Conservation (phyloP, 179 eudicot species). For the Corrigiola litoralis region DNA sequence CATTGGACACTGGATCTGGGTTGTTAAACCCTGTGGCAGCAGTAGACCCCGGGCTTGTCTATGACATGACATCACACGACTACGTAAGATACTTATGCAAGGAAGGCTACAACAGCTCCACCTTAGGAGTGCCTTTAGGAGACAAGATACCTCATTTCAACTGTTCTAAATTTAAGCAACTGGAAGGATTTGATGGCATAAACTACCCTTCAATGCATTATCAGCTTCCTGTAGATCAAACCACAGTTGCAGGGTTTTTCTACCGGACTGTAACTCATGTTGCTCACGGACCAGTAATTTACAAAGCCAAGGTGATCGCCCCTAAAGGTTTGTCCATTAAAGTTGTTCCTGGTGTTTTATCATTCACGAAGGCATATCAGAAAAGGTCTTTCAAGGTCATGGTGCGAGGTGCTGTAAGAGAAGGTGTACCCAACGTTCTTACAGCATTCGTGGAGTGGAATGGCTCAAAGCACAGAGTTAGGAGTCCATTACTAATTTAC, state of each 20-base stretch:
- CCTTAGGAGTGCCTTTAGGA: slow-evolving; percentile 32
- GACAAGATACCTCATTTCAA: slow-evolving; percentile 25
- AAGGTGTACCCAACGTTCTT: slow-evolving; percentile 10
- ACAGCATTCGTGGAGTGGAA: slow-evolving; percentile 49
- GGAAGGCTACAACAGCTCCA: slow-evolving; percentile 53
- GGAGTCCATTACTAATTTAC: slow-evolving; percentile 64
- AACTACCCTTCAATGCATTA: slow-evolving; percentile 80
- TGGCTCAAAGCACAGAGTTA: slow-evolving; percentile 42
- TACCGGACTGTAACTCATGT: slow-evolving; percentile 62
- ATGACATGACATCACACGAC: slow-evolving; percentile 38
- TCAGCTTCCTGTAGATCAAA: slow-evolving; percentile 21
- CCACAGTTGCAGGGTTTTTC: slow-evolving; percentile 34
- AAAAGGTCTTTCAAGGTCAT: slow-evolving; percentile 43
- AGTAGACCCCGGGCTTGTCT: slow-evolving; percentile 57
- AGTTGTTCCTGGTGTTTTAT: slow-evolving; percentile 41
- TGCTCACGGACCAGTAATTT: slow-evolving; percentile 29
- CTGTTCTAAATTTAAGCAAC: slow-evolving; percentile 39
- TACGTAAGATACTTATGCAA: slow-evolving; percentile 60
- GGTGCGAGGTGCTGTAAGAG: slow-evolving; percentile 35
- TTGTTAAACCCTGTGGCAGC: slow-evolving; percentile 53
- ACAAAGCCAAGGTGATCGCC: slow-evolving; percentile 35
- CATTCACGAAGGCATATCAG: slow-evolving; percentile 27
- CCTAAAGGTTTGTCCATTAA: slow-evolving; percentile 35
- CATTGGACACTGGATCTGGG: slow-evolving; percentile 55
- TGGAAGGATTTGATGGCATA: slow-evolving; percentile 60